These are phyloP conservation scores for Naganishia liquefaciens DNA, from an alignment of 1,284 basidiomycete genomes.

Conservation along the genomic window DNA sequence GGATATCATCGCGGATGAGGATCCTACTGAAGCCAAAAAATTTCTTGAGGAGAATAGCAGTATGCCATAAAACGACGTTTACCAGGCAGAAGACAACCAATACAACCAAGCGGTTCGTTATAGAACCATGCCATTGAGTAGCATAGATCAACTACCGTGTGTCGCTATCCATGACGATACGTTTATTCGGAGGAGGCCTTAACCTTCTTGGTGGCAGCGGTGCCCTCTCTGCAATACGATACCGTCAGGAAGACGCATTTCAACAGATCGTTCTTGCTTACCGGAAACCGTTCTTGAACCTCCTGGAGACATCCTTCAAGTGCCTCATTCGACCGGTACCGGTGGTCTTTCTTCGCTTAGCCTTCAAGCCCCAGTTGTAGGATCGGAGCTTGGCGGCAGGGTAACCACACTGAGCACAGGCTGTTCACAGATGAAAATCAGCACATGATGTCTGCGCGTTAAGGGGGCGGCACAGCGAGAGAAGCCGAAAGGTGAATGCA, in stretches of 20 bases:
- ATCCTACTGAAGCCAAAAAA: background rate
- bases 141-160: background rate
- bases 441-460: background rate
- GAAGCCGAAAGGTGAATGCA: too few species aligned
- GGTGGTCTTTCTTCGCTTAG: slow-evolving; percentile 96
- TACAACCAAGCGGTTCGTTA: background rate
- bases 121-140: background rate
- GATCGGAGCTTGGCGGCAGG: slow-evolving; percentile 92
- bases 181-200: slow-evolving; percentile 51
- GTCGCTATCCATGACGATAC: slow-evolving; percentile 12
- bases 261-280: slow-evolving; percentile 29
- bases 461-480: background rate
- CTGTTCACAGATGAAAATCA: slow-evolving; percentile 54
- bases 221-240: slow-evolving; percentile 64
- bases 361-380: slow-evolving; percentile 98
- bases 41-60: background rate
- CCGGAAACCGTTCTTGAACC: slow-evolving; percentile 42
- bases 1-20: too few species aligned
- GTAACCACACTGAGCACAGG: slow-evolving; percentile 94
- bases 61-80: slow-evolving; percentile 19
- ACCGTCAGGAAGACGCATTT: slow-evolving; percentile 16
- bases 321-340: slow-evolving; percentile 95
- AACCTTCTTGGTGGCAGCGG: slow-evolving; percentile 58
- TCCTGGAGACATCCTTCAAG: slow-evolving; percentile 79
- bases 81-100: background rate